Evolutionary conservation across 192 early-diverging fungal species (phyloP).

Genomic region (Haplosporangium gracile): DNA sequence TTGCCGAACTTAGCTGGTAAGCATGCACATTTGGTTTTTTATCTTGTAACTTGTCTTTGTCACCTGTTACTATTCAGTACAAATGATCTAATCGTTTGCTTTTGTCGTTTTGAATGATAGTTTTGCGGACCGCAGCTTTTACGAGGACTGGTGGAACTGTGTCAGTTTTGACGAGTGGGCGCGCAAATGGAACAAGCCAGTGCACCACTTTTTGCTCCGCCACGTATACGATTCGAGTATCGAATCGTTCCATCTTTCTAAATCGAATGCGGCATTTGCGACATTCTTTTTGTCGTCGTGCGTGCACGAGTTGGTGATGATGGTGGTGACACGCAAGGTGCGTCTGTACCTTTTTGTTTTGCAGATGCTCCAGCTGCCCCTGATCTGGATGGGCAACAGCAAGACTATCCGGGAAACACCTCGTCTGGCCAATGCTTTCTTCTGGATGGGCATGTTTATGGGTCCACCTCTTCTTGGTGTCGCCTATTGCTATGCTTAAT

Average conservation of each 20-base stretch:
- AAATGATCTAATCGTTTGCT: not conserved
- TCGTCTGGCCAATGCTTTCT: conserved; percentile 83
- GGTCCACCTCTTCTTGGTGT: conserved; percentile 87
- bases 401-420: conserved; percentile 70
- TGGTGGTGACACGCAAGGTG: conserved; percentile 73
- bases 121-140: conserved; percentile 98
- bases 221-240: conserved; percentile 92
- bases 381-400: conserved; percentile 79
- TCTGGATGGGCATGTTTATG: conserved; percentile 93
- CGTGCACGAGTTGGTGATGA: conserved; percentile 87
- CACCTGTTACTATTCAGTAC: not conserved
- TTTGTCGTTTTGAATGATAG: conserved; percentile 10
- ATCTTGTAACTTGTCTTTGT: not conserved
- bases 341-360: conserved; percentile 84
- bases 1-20: conserved; percentile 91
- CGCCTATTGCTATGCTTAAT: conserved; percentile 72
- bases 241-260: conserved; percentile 75
- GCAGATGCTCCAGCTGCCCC: conserved; percentile 93
- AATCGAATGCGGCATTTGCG: conserved; percentile 77
- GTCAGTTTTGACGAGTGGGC: conserved; percentile 93
- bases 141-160: conserved; percentile 99
- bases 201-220: conserved; percentile 91
- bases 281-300: conserved; percentile 86
- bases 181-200: conserved; percentile 97
- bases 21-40: not conserved